Evolutionary conservation across 208 protist genomes (phyloP).

Genomic region (Crithidia fasciculata): DNA sequence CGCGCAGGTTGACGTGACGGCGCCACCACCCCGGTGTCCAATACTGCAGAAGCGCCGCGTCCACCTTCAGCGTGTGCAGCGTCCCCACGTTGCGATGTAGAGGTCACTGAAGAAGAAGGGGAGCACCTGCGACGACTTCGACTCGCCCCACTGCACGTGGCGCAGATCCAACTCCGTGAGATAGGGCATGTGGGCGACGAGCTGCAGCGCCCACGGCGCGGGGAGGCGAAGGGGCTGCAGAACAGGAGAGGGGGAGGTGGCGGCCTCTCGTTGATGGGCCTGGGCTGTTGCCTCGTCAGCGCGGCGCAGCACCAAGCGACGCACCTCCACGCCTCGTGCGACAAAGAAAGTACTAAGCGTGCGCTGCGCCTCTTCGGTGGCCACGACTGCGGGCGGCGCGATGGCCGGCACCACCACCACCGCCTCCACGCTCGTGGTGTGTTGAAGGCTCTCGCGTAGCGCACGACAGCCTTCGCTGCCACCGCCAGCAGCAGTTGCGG

Average conservation of each 20-base stretch:
- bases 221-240: constrained; percentile 21
- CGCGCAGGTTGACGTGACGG: constrained; percentile 44
- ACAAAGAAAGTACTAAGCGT: constrained; percentile 44
- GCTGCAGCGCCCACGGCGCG: constrained; percentile 37
- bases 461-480: constrained; percentile 58
- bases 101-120: constrained; percentile 76
- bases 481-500: constrained; percentile 20
- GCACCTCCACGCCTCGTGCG: constrained; percentile 31
- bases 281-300: constrained; percentile 35
- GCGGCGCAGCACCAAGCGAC: constrained; percentile 40
- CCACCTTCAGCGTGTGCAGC: constrained; percentile 70
- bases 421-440: constrained; percentile 12
- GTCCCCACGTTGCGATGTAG: constrained; percentile 54
- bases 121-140: constrained; percentile 17
- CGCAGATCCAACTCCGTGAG: constrained; percentile 73
- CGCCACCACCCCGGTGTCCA: constrained; percentile 86
- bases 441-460: constrained; percentile 45
- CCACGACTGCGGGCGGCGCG: constrained; percentile 31
- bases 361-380: constrained; percentile 20
- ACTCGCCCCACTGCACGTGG: constrained; percentile 57
- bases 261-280: constrained; percentile 35
- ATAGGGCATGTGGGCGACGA: constrained; percentile 48
- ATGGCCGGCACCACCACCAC: constrained; percentile 58
- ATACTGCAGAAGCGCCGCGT: constrained; percentile 48
- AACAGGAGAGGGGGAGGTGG: constrained; percentile 6